Conservation (phyloP, 768 basidiomycete species). For the Leccinum olivaceopallidum region DNA sequence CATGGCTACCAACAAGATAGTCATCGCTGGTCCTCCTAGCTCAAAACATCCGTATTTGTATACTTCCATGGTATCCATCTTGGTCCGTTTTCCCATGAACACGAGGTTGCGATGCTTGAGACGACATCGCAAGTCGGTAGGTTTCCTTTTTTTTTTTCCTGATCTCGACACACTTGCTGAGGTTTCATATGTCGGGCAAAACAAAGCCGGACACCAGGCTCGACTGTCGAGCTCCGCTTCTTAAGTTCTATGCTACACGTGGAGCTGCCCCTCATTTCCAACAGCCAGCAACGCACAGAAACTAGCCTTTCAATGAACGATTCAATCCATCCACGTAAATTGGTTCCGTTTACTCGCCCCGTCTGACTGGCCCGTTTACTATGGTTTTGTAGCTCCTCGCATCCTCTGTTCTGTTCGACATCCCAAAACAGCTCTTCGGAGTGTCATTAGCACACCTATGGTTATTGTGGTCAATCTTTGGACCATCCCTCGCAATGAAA, state of each 20-base stretch:
- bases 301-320: constrained; percentile 50
- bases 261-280: constrained; percentile 63
- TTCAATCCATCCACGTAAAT: constrained; percentile 57
- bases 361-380: background rate
- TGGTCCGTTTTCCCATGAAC: constrained; percentile 70
- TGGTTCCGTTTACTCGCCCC: constrained; percentile 2
- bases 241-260: constrained; percentile 74
- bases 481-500: constrained; percentile 73
- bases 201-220: constrained; percentile 52
- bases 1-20: constrained; percentile 70
- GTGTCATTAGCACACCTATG: constrained; percentile 65
- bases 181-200: constrained; percentile 50
- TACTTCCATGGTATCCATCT: constrained; percentile 64
- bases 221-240: constrained; percentile 77
- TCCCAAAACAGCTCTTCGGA: constrained; percentile 61
- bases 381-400: constrained; percentile 57
- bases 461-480: constrained; percentile 91
- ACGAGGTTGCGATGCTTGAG: constrained; percentile 81
- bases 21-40: constrained; percentile 73
- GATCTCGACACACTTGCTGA: constrained; percentile 9
- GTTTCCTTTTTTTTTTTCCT: constrained; percentile 28
- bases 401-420: constrained; percentile 55
- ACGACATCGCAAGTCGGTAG: constrained; percentile 85
- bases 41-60: constrained; percentile 79
- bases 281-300: constrained; percentile 72